Evolutionary conservation across 257 asterid species (phyloP).

Genomic region (Solanum appendiculatum): DNA sequence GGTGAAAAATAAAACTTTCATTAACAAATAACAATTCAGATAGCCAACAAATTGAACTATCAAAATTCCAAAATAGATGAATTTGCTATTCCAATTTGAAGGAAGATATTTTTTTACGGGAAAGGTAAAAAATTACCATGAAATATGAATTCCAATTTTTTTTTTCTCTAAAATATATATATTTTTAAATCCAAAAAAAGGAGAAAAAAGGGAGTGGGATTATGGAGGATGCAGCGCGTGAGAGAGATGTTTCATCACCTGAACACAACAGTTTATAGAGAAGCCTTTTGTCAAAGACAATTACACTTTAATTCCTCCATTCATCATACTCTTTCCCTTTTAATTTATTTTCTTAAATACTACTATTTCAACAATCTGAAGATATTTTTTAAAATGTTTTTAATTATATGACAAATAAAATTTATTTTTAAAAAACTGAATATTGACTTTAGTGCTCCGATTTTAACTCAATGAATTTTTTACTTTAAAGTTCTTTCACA

Average conservation of each 20-base stretch:
- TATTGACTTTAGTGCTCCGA: not conserved
- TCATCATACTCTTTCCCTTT: not conserved
- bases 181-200: not conserved
- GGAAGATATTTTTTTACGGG: too few species aligned
- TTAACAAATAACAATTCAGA: too few species aligned
- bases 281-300: not conserved
- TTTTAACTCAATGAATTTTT: not conserved
- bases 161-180: too few species aligned
- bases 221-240: not conserved
- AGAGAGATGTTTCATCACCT: not conserved
- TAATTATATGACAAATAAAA: not conserved
- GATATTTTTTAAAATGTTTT: too few species aligned
- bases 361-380: not conserved
- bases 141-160: too few species aligned
- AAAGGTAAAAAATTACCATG: too few species aligned
- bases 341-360: not conserved
- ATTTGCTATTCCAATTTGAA: too few species aligned
- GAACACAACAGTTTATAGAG: not conserved
- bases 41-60: too few species aligned
- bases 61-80: too few species aligned
- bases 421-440: not conserved
- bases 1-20: too few species aligned
- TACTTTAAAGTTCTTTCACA: not conserved
- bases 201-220: not conserved
- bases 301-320: not conserved